Conservation (phyloP, 2,329 filamentous ascomycete genomes). For the Epichloe gansuensis region DNA sequence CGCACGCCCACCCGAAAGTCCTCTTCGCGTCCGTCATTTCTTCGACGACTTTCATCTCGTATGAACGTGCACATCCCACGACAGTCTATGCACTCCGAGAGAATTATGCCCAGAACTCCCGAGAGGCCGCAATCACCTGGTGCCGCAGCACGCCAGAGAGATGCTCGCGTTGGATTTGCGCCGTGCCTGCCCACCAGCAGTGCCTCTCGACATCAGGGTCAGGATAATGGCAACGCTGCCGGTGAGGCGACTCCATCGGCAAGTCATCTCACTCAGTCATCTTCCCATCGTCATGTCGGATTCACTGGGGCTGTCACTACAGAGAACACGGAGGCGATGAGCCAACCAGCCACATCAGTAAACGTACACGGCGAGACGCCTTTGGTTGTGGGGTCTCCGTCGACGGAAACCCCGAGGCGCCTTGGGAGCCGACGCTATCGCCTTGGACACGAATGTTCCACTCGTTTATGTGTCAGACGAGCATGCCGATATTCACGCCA, state of each 20-base stretch:
- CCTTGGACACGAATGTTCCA: conserved; percentile 5
- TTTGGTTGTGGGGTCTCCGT: not conserved
- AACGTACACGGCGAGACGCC: not conserved
- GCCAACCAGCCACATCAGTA: not conserved
- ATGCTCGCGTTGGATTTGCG: conserved; percentile 22
- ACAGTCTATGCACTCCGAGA: not conserved
- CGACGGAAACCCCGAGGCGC: not conserved
- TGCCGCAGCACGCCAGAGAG: conserved; percentile 13
- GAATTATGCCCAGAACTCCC: conserved; percentile 5
- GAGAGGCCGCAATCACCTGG: conserved; percentile 10
- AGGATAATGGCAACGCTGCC: not conserved
- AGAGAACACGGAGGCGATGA: conserved; percentile 3
- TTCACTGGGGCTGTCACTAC: conserved; percentile 29
- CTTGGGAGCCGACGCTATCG: not conserved
- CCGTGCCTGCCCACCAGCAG: conserved; percentile 2
- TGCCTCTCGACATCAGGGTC: not conserved
- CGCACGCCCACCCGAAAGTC: conserved; percentile 47
- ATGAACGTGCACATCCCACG: conserved; percentile 12
- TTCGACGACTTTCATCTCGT: conserved; percentile 35
- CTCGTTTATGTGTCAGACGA: conserved; percentile 3
- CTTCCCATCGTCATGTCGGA: conserved; percentile 37
- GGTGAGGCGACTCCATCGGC: conserved; percentile 7
- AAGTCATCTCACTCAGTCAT: conserved; percentile 5
- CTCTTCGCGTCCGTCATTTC: conserved; percentile 31
- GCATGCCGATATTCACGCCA: not conserved